phyloP scores from a whole-genome alignment of 192 early-diverging fungal genomes.

The Powellomyces hirtus region DNA sequence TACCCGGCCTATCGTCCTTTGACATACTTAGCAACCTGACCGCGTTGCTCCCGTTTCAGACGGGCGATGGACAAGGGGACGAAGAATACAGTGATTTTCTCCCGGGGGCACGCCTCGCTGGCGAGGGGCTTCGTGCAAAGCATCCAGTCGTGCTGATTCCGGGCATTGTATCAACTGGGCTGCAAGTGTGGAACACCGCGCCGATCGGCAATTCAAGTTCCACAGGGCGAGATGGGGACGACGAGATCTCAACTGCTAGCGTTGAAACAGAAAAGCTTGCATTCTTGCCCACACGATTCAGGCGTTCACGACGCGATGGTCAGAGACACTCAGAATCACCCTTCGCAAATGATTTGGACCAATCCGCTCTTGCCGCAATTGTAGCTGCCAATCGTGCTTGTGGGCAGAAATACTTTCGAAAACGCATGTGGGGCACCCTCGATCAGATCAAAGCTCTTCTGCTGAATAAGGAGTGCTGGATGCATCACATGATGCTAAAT shows the following conservation, averaged over 20 bases:
- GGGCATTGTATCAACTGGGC: constrained; percentile 81
- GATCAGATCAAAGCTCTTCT: constrained; percentile 75
- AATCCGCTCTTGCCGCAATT: background rate
- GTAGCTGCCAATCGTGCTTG: constrained; percentile 46
- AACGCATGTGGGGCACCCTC: constrained; percentile 84
- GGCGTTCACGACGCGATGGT: background rate
- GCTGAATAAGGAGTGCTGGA: constrained; percentile 86
- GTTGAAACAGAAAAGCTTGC: background rate
- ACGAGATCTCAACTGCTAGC: background rate
- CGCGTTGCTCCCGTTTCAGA: background rate
- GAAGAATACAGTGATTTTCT: constrained; percentile 21
- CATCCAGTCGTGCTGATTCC: constrained; percentile 79
- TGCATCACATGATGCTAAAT: constrained; percentile 78
- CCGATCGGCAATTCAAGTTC: background rate
- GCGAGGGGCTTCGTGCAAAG: constrained; percentile 23
- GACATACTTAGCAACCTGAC: constrained; percentile 1
- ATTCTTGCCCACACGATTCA: background rate
- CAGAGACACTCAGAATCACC: too few species aligned
- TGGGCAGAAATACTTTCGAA: constrained; percentile 79
- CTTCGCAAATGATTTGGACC: background rate
- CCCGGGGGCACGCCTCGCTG: constrained; percentile 27
- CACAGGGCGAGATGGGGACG: too few species aligned
- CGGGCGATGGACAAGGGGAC: background rate
- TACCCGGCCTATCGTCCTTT: background rate
- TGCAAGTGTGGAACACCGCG: constrained; percentile 78